A percentile compares a stretch with the other conserved stretches of the same genome.
These are phyloP conservation scores for Orychophragmus violaceus DNA, from an alignment of 345 rosid genomes.

Conservation along the genomic window DNA sequence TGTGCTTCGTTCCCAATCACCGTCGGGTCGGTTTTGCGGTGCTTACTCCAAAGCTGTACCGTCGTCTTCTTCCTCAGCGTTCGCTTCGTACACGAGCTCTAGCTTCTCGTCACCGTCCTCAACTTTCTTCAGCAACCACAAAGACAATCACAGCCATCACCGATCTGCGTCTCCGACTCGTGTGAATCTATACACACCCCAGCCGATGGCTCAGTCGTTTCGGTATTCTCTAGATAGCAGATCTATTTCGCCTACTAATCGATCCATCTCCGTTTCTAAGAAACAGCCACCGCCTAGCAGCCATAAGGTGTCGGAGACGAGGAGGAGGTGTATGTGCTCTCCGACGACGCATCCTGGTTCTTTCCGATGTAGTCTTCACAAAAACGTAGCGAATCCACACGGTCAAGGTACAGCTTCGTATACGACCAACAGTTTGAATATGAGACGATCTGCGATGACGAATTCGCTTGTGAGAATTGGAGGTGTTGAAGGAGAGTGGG, in stretches of 20 bases:
- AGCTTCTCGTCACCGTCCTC: slow-evolving; percentile 29
- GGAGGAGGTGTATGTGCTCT: slow-evolving; percentile 74
- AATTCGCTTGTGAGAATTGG: slow-evolving; percentile 87
- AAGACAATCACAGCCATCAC: too few species aligned
- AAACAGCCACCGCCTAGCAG: slow-evolving; percentile 23
- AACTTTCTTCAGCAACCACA: slow-evolving; percentile 24
- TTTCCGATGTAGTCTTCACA: slow-evolving; percentile 70
- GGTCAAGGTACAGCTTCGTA: slow-evolving; percentile 36
- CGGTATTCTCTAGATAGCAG: slow-evolving; percentile 23
- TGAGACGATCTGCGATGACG: slow-evolving; percentile 85
- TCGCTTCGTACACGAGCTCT: slow-evolving; percentile 31
- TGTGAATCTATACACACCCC: slow-evolving; percentile 14
- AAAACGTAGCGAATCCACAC: slow-evolving; percentile 30
- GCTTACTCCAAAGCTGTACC: slow-evolving; percentile 18
- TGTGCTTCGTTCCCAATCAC: slow-evolving; percentile 26
- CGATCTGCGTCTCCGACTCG: slow-evolving; percentile 30
- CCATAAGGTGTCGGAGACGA: slow-evolving; percentile 34
- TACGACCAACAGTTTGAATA: slow-evolving; percentile 58
- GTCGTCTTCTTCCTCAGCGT: slow-evolving; percentile 25
- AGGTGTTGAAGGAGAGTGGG: slow-evolving; percentile 90
- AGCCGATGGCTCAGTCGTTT: slow-evolving; percentile 18
- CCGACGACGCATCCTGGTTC: slow-evolving; percentile 88
- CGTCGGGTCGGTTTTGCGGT: too few species aligned
- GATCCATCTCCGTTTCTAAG: slow-evolving; percentile 46
- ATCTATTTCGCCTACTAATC: slow-evolving; percentile 39